phyloP scores from a whole-genome alignment of 192 early-diverging fungal species.

The Radiomyces spectabilis region DNA sequence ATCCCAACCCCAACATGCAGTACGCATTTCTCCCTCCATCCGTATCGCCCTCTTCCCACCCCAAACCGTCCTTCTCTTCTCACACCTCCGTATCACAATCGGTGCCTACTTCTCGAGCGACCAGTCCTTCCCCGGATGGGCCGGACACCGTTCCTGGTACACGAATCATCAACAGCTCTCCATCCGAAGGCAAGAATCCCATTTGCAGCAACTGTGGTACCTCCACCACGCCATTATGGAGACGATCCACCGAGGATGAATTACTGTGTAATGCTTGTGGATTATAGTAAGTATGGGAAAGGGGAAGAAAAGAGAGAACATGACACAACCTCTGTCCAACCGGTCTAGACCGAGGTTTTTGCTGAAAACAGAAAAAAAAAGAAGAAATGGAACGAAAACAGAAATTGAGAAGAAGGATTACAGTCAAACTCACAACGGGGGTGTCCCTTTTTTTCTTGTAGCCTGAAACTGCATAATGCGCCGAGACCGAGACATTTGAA shows the following conservation, averaged over 20 bases:
- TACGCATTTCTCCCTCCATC: background rate
- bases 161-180: constrained; percentile 6
- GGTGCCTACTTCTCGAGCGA: background rate
- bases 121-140: background rate
- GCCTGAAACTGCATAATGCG: constrained; percentile 74
- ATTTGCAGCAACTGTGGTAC: constrained; percentile 67
- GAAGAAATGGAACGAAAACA: no score
- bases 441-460: background rate
- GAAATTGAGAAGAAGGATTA: no score
- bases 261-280: constrained; percentile 97
- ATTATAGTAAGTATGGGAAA: constrained; percentile 58
- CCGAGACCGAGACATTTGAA: constrained; percentile 73
- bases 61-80: background rate
- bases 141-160: background rate
- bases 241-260: constrained; percentile 75
- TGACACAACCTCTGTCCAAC: no score
- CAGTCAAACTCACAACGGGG: no score
- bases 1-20: background rate
- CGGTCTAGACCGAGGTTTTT: no score
- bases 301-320: background rate
- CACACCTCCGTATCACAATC: background rate
- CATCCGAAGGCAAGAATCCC: constrained; percentile 1
- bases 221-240: constrained; percentile 90
- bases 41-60: background rate
- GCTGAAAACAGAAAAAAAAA: no score